Evolutionary conservation across 2,329 filamentous ascomycete species (phyloP).

Genomic region (Phialophora verrucosa): DNA sequence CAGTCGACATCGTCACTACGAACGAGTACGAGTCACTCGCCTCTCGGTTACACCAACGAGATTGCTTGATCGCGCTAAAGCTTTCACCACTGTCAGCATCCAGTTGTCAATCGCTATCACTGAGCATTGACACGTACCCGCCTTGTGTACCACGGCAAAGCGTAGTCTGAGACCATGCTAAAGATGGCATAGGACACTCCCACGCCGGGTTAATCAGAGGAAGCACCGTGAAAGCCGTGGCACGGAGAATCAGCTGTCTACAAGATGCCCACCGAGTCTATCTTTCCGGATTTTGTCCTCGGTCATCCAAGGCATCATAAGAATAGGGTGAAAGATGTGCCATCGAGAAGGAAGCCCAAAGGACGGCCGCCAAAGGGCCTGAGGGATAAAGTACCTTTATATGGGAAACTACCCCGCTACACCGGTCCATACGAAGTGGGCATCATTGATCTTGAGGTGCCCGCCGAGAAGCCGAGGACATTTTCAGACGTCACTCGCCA

Average conservation of each 20-base stretch:
- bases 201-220: not conserved
- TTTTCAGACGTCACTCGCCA: conserved; percentile 60
- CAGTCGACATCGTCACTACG: not conserved
- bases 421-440: conserved; percentile 60
- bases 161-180: not conserved
- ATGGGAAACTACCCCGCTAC: conserved; percentile 55
- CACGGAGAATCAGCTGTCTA: not conserved
- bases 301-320: conserved; percentile 31
- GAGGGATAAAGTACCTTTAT: conserved; percentile 56
- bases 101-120: not conserved
- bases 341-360: conserved; percentile 46
- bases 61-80: not conserved
- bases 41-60: not conserved
- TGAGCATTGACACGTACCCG: not conserved
- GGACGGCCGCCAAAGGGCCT: conserved; percentile 52
- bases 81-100: not conserved
- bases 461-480: conserved; percentile 53
- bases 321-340: conserved; percentile 19
- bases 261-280: conserved; percentile 14
- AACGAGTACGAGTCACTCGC: not conserved
- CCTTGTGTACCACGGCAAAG: not conserved
- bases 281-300: conserved; percentile 36
- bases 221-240: not conserved
- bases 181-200: not conserved
- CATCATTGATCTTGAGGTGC: conserved; percentile 63